Conservation (phyloP, 164 flowering plant species). For the Dillenia suffruticosa region DNA sequence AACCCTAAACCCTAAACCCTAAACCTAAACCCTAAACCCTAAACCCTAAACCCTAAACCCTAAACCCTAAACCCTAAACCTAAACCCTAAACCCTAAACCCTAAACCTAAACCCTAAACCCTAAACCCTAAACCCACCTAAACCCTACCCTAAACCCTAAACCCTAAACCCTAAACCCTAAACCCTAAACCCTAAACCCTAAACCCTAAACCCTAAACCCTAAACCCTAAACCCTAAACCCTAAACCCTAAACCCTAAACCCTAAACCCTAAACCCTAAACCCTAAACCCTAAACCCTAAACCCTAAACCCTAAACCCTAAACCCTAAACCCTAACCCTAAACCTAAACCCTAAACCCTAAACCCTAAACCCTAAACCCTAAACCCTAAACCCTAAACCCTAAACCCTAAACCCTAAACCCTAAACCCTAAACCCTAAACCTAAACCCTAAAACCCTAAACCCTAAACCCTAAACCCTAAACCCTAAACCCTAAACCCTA, state of each 20-base stretch:
- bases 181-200: constrained; percentile 16
- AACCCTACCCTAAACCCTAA: constrained; percentile 11
- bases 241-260: constrained; percentile 16
- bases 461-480: constrained; percentile 5
- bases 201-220: constrained; percentile 13
- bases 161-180: constrained; percentile 15
- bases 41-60: no score
- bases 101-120: no score
- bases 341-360: constrained; percentile 4
- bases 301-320: neutral
- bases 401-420: constrained; percentile 2
- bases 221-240: constrained; percentile 15
- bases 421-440: constrained; percentile 1
- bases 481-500: constrained; percentile 1
- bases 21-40: no score
- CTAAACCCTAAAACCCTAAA: neutral
- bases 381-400: neutral
- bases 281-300: constrained; percentile 1
- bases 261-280: constrained; percentile 10
- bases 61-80: no score
- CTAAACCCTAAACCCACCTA: no score
- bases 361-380: constrained; percentile 4
- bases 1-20: no score
- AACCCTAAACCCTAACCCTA: constrained; percentile 1
- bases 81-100: no score